Conservation (phyloP, 2,329 filamentous ascomycete genomes). For the Fusarium mundagurra region DNA sequence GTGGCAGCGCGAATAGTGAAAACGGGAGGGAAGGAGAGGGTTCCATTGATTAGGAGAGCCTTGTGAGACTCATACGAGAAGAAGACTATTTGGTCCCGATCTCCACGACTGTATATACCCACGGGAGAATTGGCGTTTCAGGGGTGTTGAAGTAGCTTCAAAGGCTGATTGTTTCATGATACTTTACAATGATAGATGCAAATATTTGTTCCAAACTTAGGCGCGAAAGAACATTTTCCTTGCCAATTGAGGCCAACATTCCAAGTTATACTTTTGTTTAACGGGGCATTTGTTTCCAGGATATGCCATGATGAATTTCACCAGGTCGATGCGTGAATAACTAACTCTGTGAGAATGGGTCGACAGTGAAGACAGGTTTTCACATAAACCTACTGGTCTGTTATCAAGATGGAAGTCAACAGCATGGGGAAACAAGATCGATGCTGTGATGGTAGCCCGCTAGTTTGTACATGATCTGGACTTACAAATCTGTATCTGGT, state of each 20-base stretch:
- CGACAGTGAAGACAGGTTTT: not conserved
- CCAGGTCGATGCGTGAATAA: not conserved
- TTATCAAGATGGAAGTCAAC: not conserved
- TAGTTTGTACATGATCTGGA: not conserved
- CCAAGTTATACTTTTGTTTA: not conserved
- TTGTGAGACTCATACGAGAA: slow-evolving; percentile 9
- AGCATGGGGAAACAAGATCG: not conserved
- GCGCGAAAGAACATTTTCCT: not conserved
- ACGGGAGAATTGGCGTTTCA: slow-evolving; percentile 37
- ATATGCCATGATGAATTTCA: not conserved
- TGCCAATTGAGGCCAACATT: too few species aligned
- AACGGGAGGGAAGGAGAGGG: not conserved
- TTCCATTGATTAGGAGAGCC: not conserved
- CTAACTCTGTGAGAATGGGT: not conserved
- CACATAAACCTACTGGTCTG: not conserved
- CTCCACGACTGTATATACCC: slow-evolving; percentile 42
- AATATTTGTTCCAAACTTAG: not conserved
- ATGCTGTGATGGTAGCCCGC: not conserved
- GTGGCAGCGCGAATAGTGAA: slow-evolving; percentile 34
- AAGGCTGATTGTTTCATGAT: slow-evolving; percentile 13
- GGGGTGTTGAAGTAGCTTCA: not conserved
- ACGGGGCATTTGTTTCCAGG: not conserved
- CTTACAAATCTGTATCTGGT: not conserved
- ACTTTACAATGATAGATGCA: not conserved
- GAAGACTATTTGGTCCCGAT: slow-evolving; percentile 13